Conservation (phyloP, 2,329 filamentous ascomycete species). For the Teratosphaeria nubilosa region DNA sequence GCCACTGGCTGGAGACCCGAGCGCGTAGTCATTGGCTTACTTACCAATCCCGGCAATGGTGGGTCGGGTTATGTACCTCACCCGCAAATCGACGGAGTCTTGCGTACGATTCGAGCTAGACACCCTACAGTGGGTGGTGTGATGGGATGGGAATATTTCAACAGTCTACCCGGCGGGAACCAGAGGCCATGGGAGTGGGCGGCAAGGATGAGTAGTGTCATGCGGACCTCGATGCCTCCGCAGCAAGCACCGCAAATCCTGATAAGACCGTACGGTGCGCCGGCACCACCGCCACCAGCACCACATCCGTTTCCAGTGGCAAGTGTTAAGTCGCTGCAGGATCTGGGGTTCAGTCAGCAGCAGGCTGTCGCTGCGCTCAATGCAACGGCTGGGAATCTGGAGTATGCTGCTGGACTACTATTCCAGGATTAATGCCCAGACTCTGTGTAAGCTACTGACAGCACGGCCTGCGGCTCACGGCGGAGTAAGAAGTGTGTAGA, state of each 20-base stretch:
- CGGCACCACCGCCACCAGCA: slow-evolving; percentile 21
- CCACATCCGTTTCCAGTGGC: slow-evolving; percentile 32
- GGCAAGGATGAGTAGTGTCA: slow-evolving; percentile 46
- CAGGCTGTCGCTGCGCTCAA: slow-evolving; percentile 40
- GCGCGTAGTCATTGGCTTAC: slow-evolving; percentile 68
- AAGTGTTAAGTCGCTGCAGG: slow-evolving; percentile 32
- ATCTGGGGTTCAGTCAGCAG: slow-evolving; percentile 36
- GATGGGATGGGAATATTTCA: slow-evolving; percentile 96
- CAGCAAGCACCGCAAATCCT: slow-evolving; percentile 16
- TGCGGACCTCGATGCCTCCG: slow-evolving; percentile 25
- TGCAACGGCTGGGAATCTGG: slow-evolving; percentile 39
- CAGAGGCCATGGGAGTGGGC: slow-evolving; percentile 70
- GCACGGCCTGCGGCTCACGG: too few species aligned
- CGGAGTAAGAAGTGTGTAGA: too few species aligned
- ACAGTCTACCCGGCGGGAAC: slow-evolving; percentile 56
- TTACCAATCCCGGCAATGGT: slow-evolving; percentile 71
- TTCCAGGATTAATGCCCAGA: slow-evolving; percentile 28
- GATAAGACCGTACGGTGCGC: slow-evolving; percentile 23
- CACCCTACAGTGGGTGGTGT: slow-evolving; percentile 70
- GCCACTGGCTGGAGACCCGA: slow-evolving; percentile 59
- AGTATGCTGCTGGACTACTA: slow-evolving; percentile 38
- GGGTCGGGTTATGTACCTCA: slow-evolving; percentile 49
- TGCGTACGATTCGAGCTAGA: slow-evolving; percentile 46
- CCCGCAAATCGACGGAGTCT: slow-evolving; percentile 45
- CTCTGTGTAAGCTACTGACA: too few species aligned